Evolutionary conservation across 805 yeast genomes (phyloP).

Genomic region (Komagataella pastoris): DNA sequence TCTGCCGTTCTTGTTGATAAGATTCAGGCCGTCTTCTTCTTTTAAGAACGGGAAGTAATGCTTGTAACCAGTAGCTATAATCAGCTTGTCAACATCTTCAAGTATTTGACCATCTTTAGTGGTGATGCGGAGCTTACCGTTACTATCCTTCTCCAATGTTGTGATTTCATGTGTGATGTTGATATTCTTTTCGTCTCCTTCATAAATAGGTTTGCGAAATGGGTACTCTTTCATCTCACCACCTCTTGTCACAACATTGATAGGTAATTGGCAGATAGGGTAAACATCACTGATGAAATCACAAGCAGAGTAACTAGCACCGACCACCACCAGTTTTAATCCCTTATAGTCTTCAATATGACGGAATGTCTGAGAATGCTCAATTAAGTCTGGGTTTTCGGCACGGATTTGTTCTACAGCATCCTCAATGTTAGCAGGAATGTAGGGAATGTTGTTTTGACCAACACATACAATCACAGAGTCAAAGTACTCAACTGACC

Average conservation of each 20-base stretch:
- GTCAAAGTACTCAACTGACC: background rate
- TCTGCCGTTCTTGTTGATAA: background rate
- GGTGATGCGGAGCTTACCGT: background rate
- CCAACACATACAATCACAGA: background rate
- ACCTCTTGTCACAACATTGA: background rate
- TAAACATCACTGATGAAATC: background rate
- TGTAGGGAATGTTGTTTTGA: background rate
- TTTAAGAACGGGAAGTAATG: background rate
- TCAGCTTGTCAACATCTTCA: background rate
- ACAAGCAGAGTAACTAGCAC: background rate
- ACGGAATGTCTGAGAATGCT: background rate
- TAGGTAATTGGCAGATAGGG: background rate
- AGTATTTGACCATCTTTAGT: background rate
- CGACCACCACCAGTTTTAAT: background rate
- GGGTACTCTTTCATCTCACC: background rate
- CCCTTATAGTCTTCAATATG: background rate
- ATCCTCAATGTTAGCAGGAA: background rate
- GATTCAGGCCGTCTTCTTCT: background rate
- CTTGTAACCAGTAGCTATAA: background rate
- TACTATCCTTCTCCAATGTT: background rate
- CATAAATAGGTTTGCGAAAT: background rate
- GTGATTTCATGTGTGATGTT: background rate
- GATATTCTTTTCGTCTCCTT: background rate
- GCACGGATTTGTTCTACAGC: background rate
- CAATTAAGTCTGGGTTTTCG: background rate